phyloP scores from a whole-genome alignment of 805 yeast genomes.

The Kazachstania taianensis region DNA sequence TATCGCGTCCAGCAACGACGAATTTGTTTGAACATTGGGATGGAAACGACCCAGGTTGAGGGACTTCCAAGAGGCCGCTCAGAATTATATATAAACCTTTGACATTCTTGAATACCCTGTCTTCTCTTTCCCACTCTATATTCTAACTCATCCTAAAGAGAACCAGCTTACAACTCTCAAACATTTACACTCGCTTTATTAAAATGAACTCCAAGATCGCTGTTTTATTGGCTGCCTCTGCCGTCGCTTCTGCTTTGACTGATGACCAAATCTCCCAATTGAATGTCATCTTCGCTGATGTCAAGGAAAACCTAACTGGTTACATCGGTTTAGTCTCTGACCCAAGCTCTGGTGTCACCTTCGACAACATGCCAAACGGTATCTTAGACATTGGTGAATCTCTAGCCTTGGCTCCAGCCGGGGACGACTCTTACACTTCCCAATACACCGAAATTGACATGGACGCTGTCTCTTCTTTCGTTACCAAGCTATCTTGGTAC shows the following conservation, averaged over 20 bases:
- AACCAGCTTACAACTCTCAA: too few relatives aligned
- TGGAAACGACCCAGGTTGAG: too few relatives aligned
- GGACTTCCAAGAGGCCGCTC: too few relatives aligned
- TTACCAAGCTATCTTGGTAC: slow-evolving; percentile 31
- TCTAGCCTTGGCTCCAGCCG: slow-evolving; percentile 21
- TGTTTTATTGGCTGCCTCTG: slow-evolving; percentile 14
- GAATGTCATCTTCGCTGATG: slow-evolving; percentile 16
- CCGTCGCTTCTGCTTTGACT: slow-evolving; percentile 13
- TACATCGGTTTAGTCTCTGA: slow-evolving; percentile 11
- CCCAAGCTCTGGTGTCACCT: slow-evolving; percentile 11
- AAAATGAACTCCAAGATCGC: slow-evolving; percentile 13
- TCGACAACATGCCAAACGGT: slow-evolving; percentile 14
- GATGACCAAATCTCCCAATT: slow-evolving; percentile 17
- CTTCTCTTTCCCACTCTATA: too few relatives aligned
- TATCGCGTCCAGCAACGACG: too few relatives aligned
- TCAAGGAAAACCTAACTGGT: slow-evolving; percentile 9
- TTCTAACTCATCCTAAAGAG: too few relatives aligned
- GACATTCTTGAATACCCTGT: too few relatives aligned
- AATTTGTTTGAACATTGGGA: too few relatives aligned
- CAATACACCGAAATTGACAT: slow-evolving; percentile 24
- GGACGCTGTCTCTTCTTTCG: slow-evolving; percentile 17
- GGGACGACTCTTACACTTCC: slow-evolving; percentile 28
- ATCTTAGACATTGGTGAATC: slow-evolving; percentile 16
- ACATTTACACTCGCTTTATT: too few relatives aligned
- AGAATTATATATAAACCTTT: too few relatives aligned